A percentile compares a stretch with the other conserved stretches of the same genome.
These are phyloP conservation scores for Metarhizium robertsii DNA, from an alignment of 2,329 filamentous ascomycete genomes.

Conservation along the genomic window DNA sequence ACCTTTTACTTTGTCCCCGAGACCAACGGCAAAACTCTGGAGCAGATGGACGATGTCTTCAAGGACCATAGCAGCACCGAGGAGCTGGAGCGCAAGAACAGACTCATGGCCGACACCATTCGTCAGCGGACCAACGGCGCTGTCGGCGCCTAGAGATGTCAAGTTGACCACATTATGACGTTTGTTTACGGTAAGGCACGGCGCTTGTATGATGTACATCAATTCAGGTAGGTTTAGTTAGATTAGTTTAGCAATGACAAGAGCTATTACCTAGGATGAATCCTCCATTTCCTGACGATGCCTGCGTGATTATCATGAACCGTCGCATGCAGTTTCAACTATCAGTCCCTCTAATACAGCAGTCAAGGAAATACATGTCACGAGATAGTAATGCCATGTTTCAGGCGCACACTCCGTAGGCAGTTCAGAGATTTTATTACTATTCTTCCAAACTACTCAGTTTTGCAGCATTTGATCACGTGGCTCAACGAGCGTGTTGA, in stretches of 20 bases:
- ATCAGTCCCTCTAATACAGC: too few relatives aligned
- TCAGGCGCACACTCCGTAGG: not conserved
- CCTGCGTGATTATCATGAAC: too few relatives aligned
- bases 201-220: too few relatives aligned
- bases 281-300: too few relatives aligned
- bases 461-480: not conserved
- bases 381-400: too few relatives aligned
- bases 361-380: too few relatives aligned
- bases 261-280: too few relatives aligned
- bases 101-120: slow-evolving; percentile 4
- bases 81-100: slow-evolving; percentile 8
- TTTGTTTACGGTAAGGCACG: not conserved
- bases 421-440: not conserved
- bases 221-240: too few relatives aligned
- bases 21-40: slow-evolving; percentile 43
- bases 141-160: not conserved
- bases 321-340: too few relatives aligned
- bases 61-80: slow-evolving; percentile 15
- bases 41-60: slow-evolving; percentile 40
- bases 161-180: too few relatives aligned
- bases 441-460: not conserved
- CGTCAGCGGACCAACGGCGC: not conserved
- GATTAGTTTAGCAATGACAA: too few relatives aligned
- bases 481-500: not conserved
- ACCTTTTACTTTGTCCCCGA: slow-evolving; percentile 47